These are phyloP conservation scores for Coemansia sp. DNA, from an alignment of 192 early-diverging fungal genomes.

Conservation along the genomic window DNA sequence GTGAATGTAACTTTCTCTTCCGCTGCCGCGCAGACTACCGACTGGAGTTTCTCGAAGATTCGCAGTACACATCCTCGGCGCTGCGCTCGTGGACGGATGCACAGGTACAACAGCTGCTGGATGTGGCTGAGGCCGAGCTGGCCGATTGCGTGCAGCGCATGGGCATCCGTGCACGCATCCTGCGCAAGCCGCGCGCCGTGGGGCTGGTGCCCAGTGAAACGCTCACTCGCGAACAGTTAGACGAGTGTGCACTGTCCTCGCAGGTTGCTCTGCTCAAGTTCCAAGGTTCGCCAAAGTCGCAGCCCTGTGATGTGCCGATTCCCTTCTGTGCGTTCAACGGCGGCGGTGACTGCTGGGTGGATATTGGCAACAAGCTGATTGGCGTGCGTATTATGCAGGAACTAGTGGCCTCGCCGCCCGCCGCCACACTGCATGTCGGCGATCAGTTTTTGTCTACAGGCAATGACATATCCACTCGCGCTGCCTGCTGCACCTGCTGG, in stretches of 20 bases:
- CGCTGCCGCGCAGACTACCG: constrained; percentile 61
- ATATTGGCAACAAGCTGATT: constrained; percentile 93
- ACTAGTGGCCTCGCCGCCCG: constrained; percentile 59
- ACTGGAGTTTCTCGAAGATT: constrained; percentile 65
- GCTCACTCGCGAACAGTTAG: constrained; percentile 79
- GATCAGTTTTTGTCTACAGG: constrained; percentile 92
- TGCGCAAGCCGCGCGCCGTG: constrained; percentile 79
- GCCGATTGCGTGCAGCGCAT: constrained; percentile 62
- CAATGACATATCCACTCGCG: constrained; percentile 83
- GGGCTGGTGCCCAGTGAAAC: constrained; percentile 62
- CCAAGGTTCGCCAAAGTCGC: constrained; percentile 57
- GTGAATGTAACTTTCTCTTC: constrained; percentile 92
- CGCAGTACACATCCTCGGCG: constrained; percentile 14
- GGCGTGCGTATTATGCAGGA: constrained; percentile 80
- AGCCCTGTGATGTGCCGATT: constrained; percentile 58
- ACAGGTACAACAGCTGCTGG: constrained; percentile 63
- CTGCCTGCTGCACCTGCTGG: constrained; percentile 85
- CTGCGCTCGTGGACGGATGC: constrained; percentile 57
- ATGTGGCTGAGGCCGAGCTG: constrained; percentile 72
- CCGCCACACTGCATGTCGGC: constrained; percentile 79
- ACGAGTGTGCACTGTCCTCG: constrained; percentile 80
- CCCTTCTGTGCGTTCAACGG: constrained; percentile 95
- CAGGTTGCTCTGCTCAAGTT: constrained; percentile 64
- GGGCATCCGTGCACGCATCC: constrained; percentile 63
- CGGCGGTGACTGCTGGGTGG: constrained; percentile 87